A percentile compares a stretch with the other conserved stretches of the same genome.
phyloP scores from a whole-genome alignment of 257 asterid genomes.

The Nicotiana knightiana region DNA sequence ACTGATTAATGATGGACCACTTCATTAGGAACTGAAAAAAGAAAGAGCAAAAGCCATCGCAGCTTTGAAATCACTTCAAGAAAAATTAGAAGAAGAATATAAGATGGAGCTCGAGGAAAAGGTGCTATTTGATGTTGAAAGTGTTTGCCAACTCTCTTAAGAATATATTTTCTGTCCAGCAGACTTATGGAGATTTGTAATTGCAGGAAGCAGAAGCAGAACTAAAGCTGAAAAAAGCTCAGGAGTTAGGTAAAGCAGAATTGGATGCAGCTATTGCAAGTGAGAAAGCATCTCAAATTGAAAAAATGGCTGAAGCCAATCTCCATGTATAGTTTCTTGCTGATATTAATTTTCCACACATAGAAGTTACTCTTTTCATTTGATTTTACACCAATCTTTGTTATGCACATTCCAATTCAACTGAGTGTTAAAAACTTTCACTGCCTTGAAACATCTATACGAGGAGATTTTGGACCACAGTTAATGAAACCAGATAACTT shows the following conservation, averaged over 20 bases:
- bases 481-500: background rate
- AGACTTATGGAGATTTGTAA: conserved; percentile 15
- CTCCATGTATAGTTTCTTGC: conserved; percentile 55
- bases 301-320: conserved; percentile 95
- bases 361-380: conserved; percentile 1
- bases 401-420: conserved; percentile 1
- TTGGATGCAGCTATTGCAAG: conserved; percentile 80
- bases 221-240: conserved; percentile 49
- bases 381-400: conserved; percentile 1
- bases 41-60: conserved; percentile 79
- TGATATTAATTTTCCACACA: conserved; percentile 10
- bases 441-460: conserved; percentile 1
- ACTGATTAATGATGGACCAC: conserved; percentile 3
- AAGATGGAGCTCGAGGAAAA: conserved; percentile 61
- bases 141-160: too few species aligned
- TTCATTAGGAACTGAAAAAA: conserved; percentile 66
- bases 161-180: background rate
- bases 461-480: background rate
- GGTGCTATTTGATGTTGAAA: conserved; percentile 27
- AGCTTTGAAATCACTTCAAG: conserved; percentile 84
- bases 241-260: conserved; percentile 74
- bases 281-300: conserved; percentile 95
- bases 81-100: conserved; percentile 59
- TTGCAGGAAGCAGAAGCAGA: conserved; percentile 75
- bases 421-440: background rate